These are phyloP conservation scores for Lentinula sp. DNA, from an alignment of 768 basidiomycete genomes.

Conservation along the genomic window DNA sequence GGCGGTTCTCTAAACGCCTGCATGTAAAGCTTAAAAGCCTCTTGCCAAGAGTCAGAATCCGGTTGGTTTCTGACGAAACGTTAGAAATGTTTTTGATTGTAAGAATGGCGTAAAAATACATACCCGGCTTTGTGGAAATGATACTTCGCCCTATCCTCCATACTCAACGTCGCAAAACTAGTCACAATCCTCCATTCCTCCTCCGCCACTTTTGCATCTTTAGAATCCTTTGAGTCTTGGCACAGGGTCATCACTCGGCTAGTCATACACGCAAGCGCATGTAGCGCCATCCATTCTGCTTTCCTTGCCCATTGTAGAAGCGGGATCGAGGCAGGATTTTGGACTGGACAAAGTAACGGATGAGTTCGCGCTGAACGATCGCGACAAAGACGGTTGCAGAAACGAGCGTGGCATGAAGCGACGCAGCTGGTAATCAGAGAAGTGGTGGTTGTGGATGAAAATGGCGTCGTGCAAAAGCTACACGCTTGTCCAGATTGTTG, in stretches of 20 bases:
- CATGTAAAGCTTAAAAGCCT: slow-evolving; percentile 50
- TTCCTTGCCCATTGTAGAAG: slow-evolving; percentile 56
- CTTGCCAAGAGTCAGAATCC: slow-evolving; percentile 62
- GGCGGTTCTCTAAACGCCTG: slow-evolving; percentile 61
- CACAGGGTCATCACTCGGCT: slow-evolving; percentile 54
- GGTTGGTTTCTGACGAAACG: slow-evolving; percentile 33
- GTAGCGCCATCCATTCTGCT: slow-evolving; percentile 69
- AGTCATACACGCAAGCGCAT: slow-evolving; percentile 65
- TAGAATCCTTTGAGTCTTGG: slow-evolving; percentile 33
- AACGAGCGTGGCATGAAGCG: slow-evolving; percentile 54
- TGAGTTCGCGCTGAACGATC: slow-evolving; percentile 59
- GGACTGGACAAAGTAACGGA: slow-evolving; percentile 65
- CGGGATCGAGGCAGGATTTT: slow-evolving; percentile 63
- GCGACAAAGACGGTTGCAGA: slow-evolving; percentile 78
- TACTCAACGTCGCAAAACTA: slow-evolving; percentile 66
- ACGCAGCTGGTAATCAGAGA: slow-evolving; percentile 50
- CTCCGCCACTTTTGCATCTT: slow-evolving; percentile 20
- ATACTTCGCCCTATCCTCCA: slow-evolving; percentile 61
- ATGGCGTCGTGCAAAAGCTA: slow-evolving; percentile 65
- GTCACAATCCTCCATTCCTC: slow-evolving; percentile 51
- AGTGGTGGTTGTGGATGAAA: slow-evolving; percentile 19
- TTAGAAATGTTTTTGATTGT: slow-evolving; percentile 10
- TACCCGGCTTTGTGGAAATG: slow-evolving; percentile 36
- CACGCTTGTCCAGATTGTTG: slow-evolving; percentile 60
- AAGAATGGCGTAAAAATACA: neutral